Evolutionary conservation across 1,139 yeast genomes (phyloP).

Genomic region (Hansenula lynferdii): DNA sequence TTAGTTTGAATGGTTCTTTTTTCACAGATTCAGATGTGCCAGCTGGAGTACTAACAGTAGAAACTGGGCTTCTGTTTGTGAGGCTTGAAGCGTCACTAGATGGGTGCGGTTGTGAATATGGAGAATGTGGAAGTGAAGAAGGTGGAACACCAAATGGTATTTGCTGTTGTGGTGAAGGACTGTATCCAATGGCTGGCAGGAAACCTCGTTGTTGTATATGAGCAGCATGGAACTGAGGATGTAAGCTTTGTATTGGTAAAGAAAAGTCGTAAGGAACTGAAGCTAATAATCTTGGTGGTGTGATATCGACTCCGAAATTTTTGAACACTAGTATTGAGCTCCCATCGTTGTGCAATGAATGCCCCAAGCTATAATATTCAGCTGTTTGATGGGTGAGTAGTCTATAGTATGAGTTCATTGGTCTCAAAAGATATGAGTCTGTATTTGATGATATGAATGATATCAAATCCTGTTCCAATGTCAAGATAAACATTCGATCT

Average conservation of each 20-base stretch:
- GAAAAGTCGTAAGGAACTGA: constrained; percentile 10
- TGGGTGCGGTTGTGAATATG: neutral
- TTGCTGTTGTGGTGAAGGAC: too few relatives aligned
- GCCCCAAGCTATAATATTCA: constrained; percentile 57
- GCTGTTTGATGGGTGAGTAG: constrained; percentile 65
- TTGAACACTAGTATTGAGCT: constrained; percentile 37
- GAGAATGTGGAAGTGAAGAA: neutral
- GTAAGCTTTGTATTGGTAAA: constrained; percentile 2
- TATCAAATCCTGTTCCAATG: constrained; percentile 45
- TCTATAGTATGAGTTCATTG: constrained; percentile 66
- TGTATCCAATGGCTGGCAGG: too few relatives aligned
- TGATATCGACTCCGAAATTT: constrained; percentile 21
- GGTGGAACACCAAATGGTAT: neutral
- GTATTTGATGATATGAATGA: constrained; percentile 29
- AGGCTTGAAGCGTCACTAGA: neutral
- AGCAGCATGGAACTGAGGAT: constrained; percentile 5
- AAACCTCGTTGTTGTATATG: constrained; percentile 2
- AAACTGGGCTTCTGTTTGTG: neutral
- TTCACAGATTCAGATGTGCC: neutral
- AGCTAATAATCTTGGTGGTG: constrained; percentile 11
- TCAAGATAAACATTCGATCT: constrained; percentile 48
- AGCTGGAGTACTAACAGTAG: constrained; percentile 3
- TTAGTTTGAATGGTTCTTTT: constrained; percentile 13
- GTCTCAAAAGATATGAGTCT: constrained; percentile 39
- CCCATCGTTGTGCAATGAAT: constrained; percentile 42